Base-by-base conservation (phyloP, 768 basidiomycete genomes). In the Mycena indigotica region DNA sequence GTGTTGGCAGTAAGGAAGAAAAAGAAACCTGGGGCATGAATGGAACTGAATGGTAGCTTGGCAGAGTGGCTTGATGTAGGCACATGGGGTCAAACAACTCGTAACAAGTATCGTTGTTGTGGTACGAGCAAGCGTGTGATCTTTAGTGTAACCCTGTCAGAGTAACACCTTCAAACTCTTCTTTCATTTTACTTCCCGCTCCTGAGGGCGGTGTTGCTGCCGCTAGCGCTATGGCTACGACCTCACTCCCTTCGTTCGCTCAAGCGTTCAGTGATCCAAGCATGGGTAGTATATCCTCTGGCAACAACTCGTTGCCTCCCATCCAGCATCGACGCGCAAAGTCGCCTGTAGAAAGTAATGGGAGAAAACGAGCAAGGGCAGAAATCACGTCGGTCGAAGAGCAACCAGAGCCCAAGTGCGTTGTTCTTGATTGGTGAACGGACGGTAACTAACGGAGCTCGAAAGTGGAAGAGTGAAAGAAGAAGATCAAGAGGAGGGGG, bases 201-300 rank as follows among this genome's bases (percentile, higher is more conserved):
- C 48, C 44, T 62, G 49, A 48, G 57, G 29, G 56, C 32, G 45
- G 28, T 55, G 41, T 44, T 52, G 28, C 48, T 32, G 41, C n/a
- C 52, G 39, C 48, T 52, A 46, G 52, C 28, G 48, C 60, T 71
- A 74, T 80, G 71, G 75, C 76, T 46, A 75, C 77, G 40, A 59
- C 86, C 85, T 86, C 88, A 10, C 83, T 92, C 35, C 90, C 90
- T 38, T 88, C 90, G 40, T 92, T 92, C 71, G 85, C 86, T 2
- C 86, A 88, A 74, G 83, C 90, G 0, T 92, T 92, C 74, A 83
- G 80, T 69, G 75, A 65, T 51, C 80, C 81, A 1, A 84, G 85
- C 5, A 72, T 88, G 53, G 75, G 69, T 71, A 78, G 72, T 57
- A 77, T 84, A 21, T 69, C 76, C 46, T 21, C 46, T 30, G 73